Evolutionary conservation across 1,284 basidiomycete species (phyloP).

Genomic region (Cryptococcus deneoformans): DNA sequence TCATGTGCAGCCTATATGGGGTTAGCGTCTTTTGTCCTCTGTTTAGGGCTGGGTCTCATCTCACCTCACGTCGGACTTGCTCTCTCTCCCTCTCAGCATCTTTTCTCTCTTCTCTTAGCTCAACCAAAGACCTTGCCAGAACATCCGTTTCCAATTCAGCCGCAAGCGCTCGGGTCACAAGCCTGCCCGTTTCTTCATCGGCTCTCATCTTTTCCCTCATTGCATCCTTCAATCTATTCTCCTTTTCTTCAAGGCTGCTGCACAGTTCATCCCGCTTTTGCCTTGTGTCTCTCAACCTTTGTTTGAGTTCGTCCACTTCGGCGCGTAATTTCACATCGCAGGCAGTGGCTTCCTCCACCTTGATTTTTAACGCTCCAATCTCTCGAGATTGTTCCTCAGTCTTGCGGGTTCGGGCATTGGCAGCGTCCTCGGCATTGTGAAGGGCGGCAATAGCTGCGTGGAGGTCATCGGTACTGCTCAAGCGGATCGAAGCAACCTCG

Average conservation of each 20-base stretch:
- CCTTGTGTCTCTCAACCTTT: slow-evolving; percentile 7
- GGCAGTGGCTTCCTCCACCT: not conserved
- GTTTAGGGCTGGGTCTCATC: not conserved
- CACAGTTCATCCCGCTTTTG: slow-evolving; percentile 6
- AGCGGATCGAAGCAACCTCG: slow-evolving; percentile 9
- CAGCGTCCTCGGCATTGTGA: slow-evolving; percentile 6
- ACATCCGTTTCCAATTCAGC: slow-evolving; percentile 11
- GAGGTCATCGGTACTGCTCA: not conserved
- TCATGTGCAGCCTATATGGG: not conserved
- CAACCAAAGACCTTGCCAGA: slow-evolving; percentile 1
- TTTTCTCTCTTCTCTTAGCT: not conserved
- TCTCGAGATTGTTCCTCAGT: not conserved
- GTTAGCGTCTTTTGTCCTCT: not conserved
- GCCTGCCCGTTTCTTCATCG: slow-evolving; percentile 3
- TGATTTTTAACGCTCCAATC: not conserved
- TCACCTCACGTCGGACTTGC: slow-evolving; percentile 1
- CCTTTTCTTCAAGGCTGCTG: not conserved
- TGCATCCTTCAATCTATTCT: slow-evolving; percentile 1
- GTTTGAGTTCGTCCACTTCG: slow-evolving; percentile 4
- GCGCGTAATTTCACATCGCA: not conserved
- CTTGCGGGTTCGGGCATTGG: not conserved
- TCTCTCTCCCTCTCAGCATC: slow-evolving; percentile 2
- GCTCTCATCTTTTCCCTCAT: not conserved
- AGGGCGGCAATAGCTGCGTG: slow-evolving; percentile 6
- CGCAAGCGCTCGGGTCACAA: slow-evolving; percentile 4